Conservation (phyloP, 2,329 filamentous ascomycete species). For the Cladophialophora immunda region DNA sequence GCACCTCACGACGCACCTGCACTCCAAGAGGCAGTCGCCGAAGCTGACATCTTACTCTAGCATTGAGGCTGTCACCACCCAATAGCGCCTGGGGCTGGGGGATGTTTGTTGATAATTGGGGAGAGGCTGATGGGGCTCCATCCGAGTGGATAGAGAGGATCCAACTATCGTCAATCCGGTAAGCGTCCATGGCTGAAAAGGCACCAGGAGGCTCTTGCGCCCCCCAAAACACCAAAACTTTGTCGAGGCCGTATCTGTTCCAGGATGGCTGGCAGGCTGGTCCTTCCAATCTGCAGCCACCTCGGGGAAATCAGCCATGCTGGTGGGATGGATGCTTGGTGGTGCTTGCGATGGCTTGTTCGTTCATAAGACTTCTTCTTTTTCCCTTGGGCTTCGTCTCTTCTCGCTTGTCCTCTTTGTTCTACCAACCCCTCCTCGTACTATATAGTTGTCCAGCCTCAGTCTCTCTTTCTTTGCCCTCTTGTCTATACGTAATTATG, state of each 20-base stretch:
- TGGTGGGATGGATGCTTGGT: slow-evolving; percentile 14
- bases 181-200: slow-evolving; percentile 21
- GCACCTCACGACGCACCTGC: background rate
- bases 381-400: slow-evolving; percentile 8
- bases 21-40: background rate
- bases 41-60: slow-evolving; percentile 26
- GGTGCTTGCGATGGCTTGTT: slow-evolving; percentile 21
- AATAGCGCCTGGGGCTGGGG: slow-evolving; percentile 18
- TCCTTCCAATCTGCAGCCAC: slow-evolving; percentile 28
- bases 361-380: slow-evolving; percentile 21
- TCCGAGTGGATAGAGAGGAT: slow-evolving; percentile 28
- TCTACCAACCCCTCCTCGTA: background rate
- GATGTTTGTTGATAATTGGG: slow-evolving; percentile 22
- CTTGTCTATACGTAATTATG: slow-evolving; percentile 29
- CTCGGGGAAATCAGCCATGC: slow-evolving; percentile 20
- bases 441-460: slow-evolving; percentile 23
- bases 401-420: background rate
- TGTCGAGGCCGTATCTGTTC: slow-evolving; percentile 23
- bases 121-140: slow-evolving; percentile 20
- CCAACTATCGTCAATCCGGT: slow-evolving; percentile 28
- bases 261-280: slow-evolving; percentile 34
- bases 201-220: slow-evolving; percentile 32
- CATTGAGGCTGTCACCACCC: slow-evolving; percentile 15
- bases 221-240: slow-evolving; percentile 25
- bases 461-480: slow-evolving; percentile 22